Percentiles rank a stretch among this genome's conserved stretches.
Evolutionary conservation across 768 basidiomycete genomes (phyloP).

Genomic region (Russula vinacea): DNA sequence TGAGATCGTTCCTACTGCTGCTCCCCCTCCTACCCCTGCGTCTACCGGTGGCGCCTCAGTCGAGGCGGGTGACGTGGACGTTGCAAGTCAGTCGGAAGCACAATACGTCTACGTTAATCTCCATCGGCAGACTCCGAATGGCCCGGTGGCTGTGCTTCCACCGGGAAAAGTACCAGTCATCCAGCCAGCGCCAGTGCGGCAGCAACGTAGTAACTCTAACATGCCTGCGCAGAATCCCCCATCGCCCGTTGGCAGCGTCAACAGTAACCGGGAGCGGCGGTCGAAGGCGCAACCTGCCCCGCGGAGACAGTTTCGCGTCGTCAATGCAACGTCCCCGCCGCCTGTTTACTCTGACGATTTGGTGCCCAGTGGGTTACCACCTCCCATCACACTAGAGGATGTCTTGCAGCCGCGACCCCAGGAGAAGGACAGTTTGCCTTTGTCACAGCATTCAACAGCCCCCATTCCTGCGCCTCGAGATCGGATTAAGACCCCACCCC

Average conservation of each 20-base stretch:
- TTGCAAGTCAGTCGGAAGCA: constrained; percentile 11
- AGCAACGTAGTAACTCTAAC: background rate
- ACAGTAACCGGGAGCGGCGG: constrained; percentile 8
- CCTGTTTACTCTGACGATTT: constrained; percentile 13
- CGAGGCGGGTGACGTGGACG: background rate
- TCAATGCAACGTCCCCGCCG: constrained; percentile 27
- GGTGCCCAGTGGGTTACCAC: constrained; percentile 9
- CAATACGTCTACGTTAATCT: constrained; percentile 24
- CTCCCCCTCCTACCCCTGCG: constrained; percentile 19
- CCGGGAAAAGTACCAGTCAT: background rate
- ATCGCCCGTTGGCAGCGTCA: background rate
- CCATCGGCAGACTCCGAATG: background rate
- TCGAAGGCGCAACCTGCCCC: constrained; percentile 8
- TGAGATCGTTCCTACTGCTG: background rate
- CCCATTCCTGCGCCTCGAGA: background rate
- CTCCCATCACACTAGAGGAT: constrained; percentile 12
- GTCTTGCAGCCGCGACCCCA: background rate
- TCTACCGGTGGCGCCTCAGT: background rate
- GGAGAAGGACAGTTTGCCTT: constrained; percentile 6
- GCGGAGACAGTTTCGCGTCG: constrained; percentile 21
- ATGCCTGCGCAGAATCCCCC: background rate
- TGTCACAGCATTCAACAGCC: background rate
- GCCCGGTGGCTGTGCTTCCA: constrained; percentile 5
- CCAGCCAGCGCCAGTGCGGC: constrained; percentile 1
- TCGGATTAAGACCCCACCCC: background rate